Percentiles rank a stretch among this genome's conserved stretches.
Conservation (phyloP, 177 flowering plant species). For the Tripterygium wilfordii region DNA sequence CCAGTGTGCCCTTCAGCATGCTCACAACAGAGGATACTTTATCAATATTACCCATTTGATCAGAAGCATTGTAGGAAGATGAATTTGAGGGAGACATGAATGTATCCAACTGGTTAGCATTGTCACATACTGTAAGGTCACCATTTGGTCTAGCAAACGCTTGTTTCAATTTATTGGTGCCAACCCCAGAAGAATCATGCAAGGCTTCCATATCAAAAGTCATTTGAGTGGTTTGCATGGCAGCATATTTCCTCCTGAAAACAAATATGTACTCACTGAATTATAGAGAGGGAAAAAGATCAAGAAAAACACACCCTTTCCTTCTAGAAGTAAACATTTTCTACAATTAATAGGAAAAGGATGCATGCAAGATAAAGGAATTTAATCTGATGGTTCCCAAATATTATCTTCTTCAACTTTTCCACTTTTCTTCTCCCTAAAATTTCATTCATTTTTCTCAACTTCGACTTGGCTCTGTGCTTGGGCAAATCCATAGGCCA, state of each 20-base stretch:
- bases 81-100: slow-evolving; percentile 61
- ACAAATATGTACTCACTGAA: neutral
- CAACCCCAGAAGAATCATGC: slow-evolving; percentile 25
- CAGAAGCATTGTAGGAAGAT: slow-evolving; percentile 47
- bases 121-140: slow-evolving; percentile 31
- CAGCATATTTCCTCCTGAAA: slow-evolving; percentile 66
- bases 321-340: no score
- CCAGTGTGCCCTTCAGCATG: slow-evolving; percentile 72
- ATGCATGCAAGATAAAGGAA: no score
- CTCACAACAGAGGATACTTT: slow-evolving; percentile 75
- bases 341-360: no score
- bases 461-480: no score
- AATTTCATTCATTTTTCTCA: no score
- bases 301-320: neutral
- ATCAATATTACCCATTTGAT: slow-evolving; percentile 33
- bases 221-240: slow-evolving; percentile 55
- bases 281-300: neutral
- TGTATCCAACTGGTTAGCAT: slow-evolving; percentile 29
- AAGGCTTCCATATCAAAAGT: slow-evolving; percentile 35
- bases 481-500: no score
- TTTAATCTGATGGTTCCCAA: no score
- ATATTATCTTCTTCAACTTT: no score
- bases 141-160: slow-evolving; percentile 27
- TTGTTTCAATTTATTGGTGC: slow-evolving; percentile 28
- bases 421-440: no score